Base-by-base conservation (phyloP, 2,329 filamentous ascomycete species). In the Mariannaea sp. region DNA sequence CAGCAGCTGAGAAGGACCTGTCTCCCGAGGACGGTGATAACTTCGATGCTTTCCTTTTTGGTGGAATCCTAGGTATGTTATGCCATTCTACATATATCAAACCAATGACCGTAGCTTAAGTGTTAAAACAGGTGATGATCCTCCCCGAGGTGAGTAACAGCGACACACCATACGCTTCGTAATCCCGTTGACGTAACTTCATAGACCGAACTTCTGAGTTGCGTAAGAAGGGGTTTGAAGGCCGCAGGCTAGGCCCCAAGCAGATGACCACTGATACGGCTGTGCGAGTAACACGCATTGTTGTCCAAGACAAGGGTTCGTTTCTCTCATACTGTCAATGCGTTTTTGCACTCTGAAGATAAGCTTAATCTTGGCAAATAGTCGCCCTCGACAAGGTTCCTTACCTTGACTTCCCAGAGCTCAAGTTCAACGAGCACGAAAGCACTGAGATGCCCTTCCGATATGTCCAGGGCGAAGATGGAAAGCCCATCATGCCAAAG, bases 261-360 rank as follows among this genome's bases (percentile, higher is more conserved):
- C 94, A 99, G 74, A 97, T 99, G 93, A 97, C 94, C 3, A 99
- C 94, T 4, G 94, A 99, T 71, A 99, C 94, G 16, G 94, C 94
- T 4, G 94, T 97, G 44, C 83, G 94, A 61, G 93, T 97, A 38
- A 97, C 94, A 26, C 84, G 94, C 60, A 87, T 95, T 64, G 89
- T 97, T 5, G 86, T 92, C 9, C 89, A 96, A 67, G 84, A 92
- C 60, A 88, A 88, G 76, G 82, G 92, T 95, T 73, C 60, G 82
- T 69, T 43, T 49, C 53, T 36, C 27, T 6, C 12, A 24, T 4
- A 4, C 10, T 14, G n/a, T 35, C 16, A 12, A 13, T n/a, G 13
- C 19, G 9, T 7, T 22, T 7, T n/a, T n/a, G n/a, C n/a, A n/a
- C n/a, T n/a, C 24, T 27, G 19, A 20, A n/a, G 16, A 19, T 49